phyloP scores from a whole-genome alignment of 192 early-diverging fungal species.

The Chytriomyces sp. region DNA sequence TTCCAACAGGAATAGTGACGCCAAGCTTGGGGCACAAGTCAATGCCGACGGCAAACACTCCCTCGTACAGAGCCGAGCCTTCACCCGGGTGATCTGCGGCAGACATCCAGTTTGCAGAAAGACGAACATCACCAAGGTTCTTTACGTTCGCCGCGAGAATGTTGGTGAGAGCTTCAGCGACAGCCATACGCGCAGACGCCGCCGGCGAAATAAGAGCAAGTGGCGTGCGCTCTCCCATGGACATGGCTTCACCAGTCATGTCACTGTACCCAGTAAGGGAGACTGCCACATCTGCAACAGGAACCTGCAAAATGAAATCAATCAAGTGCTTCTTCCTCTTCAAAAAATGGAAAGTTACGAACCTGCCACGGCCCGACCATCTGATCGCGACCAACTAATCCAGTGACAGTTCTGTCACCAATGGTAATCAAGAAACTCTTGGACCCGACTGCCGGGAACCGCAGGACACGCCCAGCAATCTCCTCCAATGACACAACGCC shows the following conservation, averaged over 20 bases:
- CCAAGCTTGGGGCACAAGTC: slow-evolving; percentile 92
- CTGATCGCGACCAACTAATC: slow-evolving; percentile 93
- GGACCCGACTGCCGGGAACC: slow-evolving; percentile 85
- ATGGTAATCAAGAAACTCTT: slow-evolving; percentile 98
- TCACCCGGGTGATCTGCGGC: slow-evolving; percentile 90
- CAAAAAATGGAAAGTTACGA: not conserved
- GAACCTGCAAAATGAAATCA: slow-evolving; percentile 79
- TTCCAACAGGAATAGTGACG: slow-evolving; percentile 95
- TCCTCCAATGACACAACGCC: slow-evolving; percentile 46
- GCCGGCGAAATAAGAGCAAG: slow-evolving; percentile 81
- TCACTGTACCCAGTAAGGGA: slow-evolving; percentile 79
- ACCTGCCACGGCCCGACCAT: slow-evolving; percentile 94
- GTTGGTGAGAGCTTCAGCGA: slow-evolving; percentile 92
- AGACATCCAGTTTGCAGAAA: slow-evolving; percentile 99
- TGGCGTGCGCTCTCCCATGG: slow-evolving; percentile 94
- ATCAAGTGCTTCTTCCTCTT: not conserved
- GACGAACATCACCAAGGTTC: slow-evolving; percentile 70
- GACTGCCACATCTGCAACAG: slow-evolving; percentile 96
- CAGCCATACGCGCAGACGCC: slow-evolving; percentile 95
- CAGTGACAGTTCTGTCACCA: slow-evolving; percentile 94
- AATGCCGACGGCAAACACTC: slow-evolving; percentile 89
- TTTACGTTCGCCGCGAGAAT: slow-evolving; percentile 84
- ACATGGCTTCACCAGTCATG: slow-evolving; percentile 92
- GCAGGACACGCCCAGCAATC: slow-evolving; percentile 76
- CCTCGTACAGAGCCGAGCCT: slow-evolving; percentile 88